Base-by-base conservation (phyloP, 495 filamentous ascomycete genomes). In the Cenococcum geophilum region DNA sequence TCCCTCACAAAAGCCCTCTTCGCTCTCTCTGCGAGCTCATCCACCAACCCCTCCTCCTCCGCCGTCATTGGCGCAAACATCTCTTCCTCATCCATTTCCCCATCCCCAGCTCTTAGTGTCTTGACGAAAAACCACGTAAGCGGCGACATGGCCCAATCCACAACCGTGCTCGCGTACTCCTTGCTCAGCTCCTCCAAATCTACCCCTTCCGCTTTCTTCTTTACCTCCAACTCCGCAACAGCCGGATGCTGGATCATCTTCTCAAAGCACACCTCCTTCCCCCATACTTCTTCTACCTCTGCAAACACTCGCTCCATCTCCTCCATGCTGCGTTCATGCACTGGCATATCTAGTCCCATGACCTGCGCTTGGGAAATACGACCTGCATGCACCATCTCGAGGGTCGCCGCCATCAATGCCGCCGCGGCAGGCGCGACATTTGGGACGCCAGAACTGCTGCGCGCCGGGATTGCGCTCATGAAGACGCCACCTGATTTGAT, bases 181-280 rank as follows among this genome's bases (percentile, higher is more conserved):
- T 22, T 12, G 18, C 45, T 49, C 9, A 18, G 9, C 6, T 22
- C 45, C 45, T 49, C 45, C 16, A 20, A 20, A 18, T 22, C 45
- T 8, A 18, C 22, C 45, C 45, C 45, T 9, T 49, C 45, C 9
- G 18, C 45, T 22, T 49, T 49, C 16, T 49, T 49, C 16, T 49
- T 22, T 5, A 9, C 45, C 45, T 20, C 45, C 45, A 49, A 49
- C 9, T 22, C 18, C 16, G 18, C 16, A 49, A 20, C 18, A 18
- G 45, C 45, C 11, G 45, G 45, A 49, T 49, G 45, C 45, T 20
- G 18, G 22, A 49, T 16, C 45, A 22, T 49, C 45, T 49, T 49
- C 45, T 49, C 45, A 49, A 49, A 49, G 45, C 45, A 12, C 18
- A 49, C 14, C 14, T 45, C 42, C 42, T 16, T 20, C 16, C 2